A percentile compares a stretch with the other conserved stretches of the same genome.
Evolutionary conservation across 768 basidiomycete species (phyloP).

Genomic region (Boletus rubescentipes): DNA sequence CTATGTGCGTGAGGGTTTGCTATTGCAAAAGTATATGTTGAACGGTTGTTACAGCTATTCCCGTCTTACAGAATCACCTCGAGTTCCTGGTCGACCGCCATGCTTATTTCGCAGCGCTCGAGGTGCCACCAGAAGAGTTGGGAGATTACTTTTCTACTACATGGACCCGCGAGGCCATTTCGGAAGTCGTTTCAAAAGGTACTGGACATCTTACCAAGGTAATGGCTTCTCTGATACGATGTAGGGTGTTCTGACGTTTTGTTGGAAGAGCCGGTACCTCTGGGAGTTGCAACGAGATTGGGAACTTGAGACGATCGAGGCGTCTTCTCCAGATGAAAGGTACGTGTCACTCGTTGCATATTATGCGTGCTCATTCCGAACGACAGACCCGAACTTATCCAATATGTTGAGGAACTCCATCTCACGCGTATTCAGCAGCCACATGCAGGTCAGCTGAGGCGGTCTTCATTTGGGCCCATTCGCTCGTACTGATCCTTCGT

Average conservation of each 20-base stretch:
- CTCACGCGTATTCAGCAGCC: constrained; percentile 72
- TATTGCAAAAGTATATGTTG: constrained; percentile 13
- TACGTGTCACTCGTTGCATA: constrained; percentile 20
- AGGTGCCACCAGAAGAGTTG: constrained; percentile 47
- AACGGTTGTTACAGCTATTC: constrained; percentile 57
- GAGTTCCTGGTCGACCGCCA: constrained; percentile 51
- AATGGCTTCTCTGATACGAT: constrained; percentile 12
- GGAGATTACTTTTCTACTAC: constrained; percentile 58
- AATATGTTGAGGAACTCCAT: constrained; percentile 55
- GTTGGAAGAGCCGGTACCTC: constrained; percentile 58
- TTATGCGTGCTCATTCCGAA: not conserved
- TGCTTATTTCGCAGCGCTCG: constrained; percentile 34
- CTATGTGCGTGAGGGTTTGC: constrained; percentile 57
- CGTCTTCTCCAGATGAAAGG: constrained; percentile 46
- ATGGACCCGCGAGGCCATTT: constrained; percentile 60
- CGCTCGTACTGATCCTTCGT: not conserved
- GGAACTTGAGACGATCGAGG: constrained; percentile 65
- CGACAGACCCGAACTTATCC: constrained; percentile 43
- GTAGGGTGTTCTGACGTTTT: constrained; percentile 13
- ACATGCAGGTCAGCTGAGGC: constrained; percentile 59
- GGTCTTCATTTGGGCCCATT: not conserved
- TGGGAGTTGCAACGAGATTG: constrained; percentile 77
- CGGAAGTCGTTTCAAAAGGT: constrained; percentile 55
- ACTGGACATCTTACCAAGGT: constrained; percentile 66
- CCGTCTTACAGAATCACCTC: constrained; percentile 66